Evolutionary conservation across 179 eudicot species (phyloP).

Genomic region (Sideroxylon spinosum): DNA sequence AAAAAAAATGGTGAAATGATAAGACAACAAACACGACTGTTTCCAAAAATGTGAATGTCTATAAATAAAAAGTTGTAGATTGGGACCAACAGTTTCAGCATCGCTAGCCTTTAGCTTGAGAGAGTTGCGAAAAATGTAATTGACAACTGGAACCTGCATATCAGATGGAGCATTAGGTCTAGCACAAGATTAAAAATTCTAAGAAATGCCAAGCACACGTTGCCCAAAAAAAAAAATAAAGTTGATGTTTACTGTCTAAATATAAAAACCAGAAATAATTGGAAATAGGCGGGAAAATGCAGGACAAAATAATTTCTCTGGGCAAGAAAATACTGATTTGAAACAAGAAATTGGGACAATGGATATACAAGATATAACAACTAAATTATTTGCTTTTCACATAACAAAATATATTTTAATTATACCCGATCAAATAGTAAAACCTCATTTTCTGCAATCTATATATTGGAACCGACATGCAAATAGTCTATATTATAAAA

Average conservation of each 20-base stretch:
- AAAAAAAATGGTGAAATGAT: background rate
- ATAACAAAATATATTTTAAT: too few species aligned
- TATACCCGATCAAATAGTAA: too few species aligned
- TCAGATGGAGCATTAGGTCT: background rate
- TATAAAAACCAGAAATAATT: background rate
- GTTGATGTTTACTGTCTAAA: background rate
- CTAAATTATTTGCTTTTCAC: too few species aligned
- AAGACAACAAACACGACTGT: background rate
- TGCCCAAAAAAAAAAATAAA: background rate
- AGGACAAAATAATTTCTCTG: background rate
- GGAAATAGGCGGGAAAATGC: background rate
- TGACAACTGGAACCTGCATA: constrained; percentile 60
- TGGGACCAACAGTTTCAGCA: constrained; percentile 60
- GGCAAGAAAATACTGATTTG: background rate
- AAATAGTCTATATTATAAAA: too few species aligned
- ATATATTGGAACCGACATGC: too few species aligned
- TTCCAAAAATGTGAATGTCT: background rate
- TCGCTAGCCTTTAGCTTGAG: constrained; percentile 85
- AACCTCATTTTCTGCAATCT: too few species aligned
- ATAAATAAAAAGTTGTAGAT: background rate
- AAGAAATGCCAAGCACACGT: background rate
- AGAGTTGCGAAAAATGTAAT: constrained; percentile 58
- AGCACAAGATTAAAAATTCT: background rate
- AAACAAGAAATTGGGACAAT: too few species aligned
- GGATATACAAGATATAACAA: too few species aligned